Percentiles rank a stretch among this genome's conserved stretches.
Evolutionary conservation across 164 flowering plant genomes (phyloP).

Genomic region (Hamamelis virginiana): DNA sequence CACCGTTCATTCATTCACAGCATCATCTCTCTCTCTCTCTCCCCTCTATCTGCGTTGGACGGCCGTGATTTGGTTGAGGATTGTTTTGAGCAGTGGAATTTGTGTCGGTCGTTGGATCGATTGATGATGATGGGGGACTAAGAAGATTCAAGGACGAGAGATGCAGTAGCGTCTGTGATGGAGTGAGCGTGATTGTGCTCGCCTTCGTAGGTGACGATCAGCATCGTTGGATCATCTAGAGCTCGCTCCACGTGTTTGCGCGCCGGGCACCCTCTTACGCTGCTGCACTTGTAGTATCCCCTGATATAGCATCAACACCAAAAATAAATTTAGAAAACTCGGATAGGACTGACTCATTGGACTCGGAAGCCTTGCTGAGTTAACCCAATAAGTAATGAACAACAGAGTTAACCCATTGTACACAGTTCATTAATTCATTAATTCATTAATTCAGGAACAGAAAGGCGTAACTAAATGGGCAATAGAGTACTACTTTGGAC

Average conservation of each 20-base stretch:
- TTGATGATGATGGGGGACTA: conserved; percentile 20
- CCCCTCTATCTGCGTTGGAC: neutral
- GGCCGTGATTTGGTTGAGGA: neutral
- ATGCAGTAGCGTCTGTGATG: conserved; percentile 23
- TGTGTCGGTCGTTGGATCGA: conserved; percentile 16
- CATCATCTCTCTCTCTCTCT: neutral
- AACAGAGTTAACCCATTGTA: no score
- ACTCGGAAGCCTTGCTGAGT: neutral
- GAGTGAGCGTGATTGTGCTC: conserved; percentile 56
- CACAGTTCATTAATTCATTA: no score
- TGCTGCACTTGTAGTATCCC: conserved; percentile 80
- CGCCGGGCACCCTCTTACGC: conserved; percentile 68
- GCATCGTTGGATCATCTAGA: conserved; percentile 57
- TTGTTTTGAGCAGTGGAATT: neutral
- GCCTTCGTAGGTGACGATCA: conserved; percentile 66
- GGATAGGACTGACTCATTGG: no score
- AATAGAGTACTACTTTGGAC: no score
- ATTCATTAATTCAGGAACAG: no score
- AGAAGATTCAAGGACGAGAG: conserved; percentile 54
- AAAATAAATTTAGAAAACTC: neutral
- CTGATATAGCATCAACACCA: conserved; percentile 24
- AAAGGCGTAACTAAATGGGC: no score
- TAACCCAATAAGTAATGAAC: no score
- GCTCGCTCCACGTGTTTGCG: conserved; percentile 74
- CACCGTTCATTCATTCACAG: neutral